Base-by-base conservation (phyloP, 148 eudicot genomes). In the Polygonum aviculare region DNA sequence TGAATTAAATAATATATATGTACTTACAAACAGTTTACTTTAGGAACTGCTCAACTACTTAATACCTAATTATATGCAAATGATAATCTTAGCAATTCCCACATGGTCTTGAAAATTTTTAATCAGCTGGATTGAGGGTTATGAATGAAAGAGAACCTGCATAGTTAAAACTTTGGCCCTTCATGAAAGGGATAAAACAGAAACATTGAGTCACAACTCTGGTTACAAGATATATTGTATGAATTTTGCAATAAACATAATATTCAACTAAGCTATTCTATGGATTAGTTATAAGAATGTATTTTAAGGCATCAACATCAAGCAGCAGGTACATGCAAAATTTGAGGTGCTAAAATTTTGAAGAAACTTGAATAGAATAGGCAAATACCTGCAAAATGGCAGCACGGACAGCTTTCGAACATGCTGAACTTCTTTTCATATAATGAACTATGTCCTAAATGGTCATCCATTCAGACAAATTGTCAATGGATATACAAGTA, bases 371-470 rank as follows among this genome's bases (percentile, higher is more conserved):
- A 63, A 33, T 38, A 21, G 22, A 60, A 78, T 16, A 36, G 51
- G 41, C 71, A 50, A 14, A 14, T 79, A 94, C 98, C 97, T 92
- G 97, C 78, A 95, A 84, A 83, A 95, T 95, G 79, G 94, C 96
- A 19, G 90, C 90, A 74, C 96, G 94, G 52, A 95, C 97, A 77
- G 97, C 97, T 87, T 93, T 89, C 16, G 97, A 92, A 80, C 98
- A 95, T 80, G 96, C 93, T 60, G 97, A 92, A 84, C 87, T 92
- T 73, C 90, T 95, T 63, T 85, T 85, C 93, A 92, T 83, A 83
- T 95, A 95, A 88, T 90, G 80, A 69, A 92, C 94, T 81, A 95
- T 95, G 83, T 92, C 97, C 98, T 95, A 81, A 44, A 36, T 39
- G 7, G 18, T 63, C 39, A 63, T 63, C 40, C 69, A 67, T 35